Base-by-base conservation (phyloP, 2,329 filamentous ascomycete genomes). In the Xylaria sp. region DNA sequence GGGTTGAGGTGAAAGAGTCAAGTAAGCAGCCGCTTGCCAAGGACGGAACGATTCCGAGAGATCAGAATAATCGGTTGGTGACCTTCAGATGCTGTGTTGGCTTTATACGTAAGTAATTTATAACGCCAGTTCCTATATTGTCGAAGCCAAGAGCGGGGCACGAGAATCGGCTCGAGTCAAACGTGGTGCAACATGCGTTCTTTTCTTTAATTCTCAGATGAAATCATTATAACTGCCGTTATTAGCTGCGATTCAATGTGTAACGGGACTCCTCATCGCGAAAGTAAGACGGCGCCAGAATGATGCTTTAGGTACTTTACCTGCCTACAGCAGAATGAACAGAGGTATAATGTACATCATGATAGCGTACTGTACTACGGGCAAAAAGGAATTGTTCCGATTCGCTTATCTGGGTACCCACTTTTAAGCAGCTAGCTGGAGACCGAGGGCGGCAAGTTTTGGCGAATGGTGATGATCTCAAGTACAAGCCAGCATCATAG, bases 101-200 rank as follows among this genome's bases (percentile, higher is more conserved):
- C 28, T 28, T 28, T 28, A 28, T 28, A 28, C 28, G 28, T 28
- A 28, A 28, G 28, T 28, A 3, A 28, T 28, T 28, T 36, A 36
- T 55, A 13, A 58, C 36, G 31, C 54, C 31, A 33, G 18, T 23
- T 13, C 20, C 7, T 9, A 52, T 25, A 25, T 12, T 12, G 23
- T 46, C 28, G 7, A 31, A 20, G 18, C 52, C 28, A n/a, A 65
- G 48, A 59, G 69, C 64, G 64, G 69, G 64, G 64, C 28, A 68
- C 64, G 67, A 69, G 57, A 70, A 67, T 57, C 28, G 31, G 57
- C 52, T 67, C 31, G 64, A 65, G 55, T 20, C 52, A 48, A 58
- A 70, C 25, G 62, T 64, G 39, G 67, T 70, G 67, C 20, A 61
- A 71, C 69, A n/a, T 66, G 33, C 52, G n/a, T 20, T 62, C 43